Base-by-base conservation (phyloP, 164 flowering plant species). In the Nelumbo lutea region DNA sequence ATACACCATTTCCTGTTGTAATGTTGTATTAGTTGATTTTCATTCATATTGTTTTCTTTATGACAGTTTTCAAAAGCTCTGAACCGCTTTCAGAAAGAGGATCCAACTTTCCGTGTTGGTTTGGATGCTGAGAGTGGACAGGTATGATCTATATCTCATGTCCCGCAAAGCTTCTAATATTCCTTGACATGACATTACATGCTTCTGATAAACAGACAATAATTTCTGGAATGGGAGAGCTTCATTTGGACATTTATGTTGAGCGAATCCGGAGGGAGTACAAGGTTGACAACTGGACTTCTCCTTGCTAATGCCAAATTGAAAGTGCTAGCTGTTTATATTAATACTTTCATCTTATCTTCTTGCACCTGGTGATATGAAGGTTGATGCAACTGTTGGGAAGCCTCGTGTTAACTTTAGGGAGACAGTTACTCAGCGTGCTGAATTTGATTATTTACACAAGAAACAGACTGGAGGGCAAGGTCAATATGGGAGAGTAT, bases 151-250 rank as follows among this genome's bases (percentile, higher is more conserved):
- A 4, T 55, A 66, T 68, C 14, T 71, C 38, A 8, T 62, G 39
- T 47, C 45, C 59, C 40, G 43, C 38, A 70, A 66, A 11, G 13
- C 62, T 65, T 48, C 40, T 55, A 9, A 40, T 2, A 15, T 71
- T 45, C 44, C 42, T 68, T 57, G 57, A 43, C 67, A 66, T 67
- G 51, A 66, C 62, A 53, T 15, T 38, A 42, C 7, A 42, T 42
- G 65, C 74, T 14, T 69, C 67, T 75, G 59, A 6, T 68, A 55
- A 45, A 71, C 80, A 96, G 98, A 96, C 99, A 52, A 96, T 96
- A 66, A 93, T 96, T 39, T 93, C 99, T 68, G 99, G 99, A 64
- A 96, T 96, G 99, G 99, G 99, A 72, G 99, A 96, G 79, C 83
- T 96, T 78, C 99, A 96, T 79, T 79, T 96, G 88, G 96, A 93